Conservation (phyloP, 1,284 basidiomycete species). For the Athelia sp. region DNA sequence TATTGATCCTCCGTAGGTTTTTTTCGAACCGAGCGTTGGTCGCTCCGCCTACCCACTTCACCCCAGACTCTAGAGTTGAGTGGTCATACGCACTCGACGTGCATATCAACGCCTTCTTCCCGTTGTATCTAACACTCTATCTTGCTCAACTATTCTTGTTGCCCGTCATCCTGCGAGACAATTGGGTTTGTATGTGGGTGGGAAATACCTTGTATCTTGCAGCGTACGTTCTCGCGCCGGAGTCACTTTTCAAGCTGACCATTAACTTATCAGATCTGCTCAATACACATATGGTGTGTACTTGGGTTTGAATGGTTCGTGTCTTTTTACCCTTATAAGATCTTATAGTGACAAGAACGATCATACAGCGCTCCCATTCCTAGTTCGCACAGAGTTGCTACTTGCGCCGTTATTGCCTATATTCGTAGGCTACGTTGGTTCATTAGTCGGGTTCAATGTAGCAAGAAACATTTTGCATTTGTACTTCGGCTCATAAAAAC, state of each 20-base stretch:
- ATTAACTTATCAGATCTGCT: slow-evolving; percentile 46
- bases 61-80: slow-evolving; percentile 74
- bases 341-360: slow-evolving; percentile 6
- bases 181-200: slow-evolving; percentile 90
- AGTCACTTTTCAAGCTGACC: background rate
- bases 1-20: slow-evolving; percentile 38
- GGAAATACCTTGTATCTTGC: slow-evolving; percentile 90
- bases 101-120: slow-evolving; percentile 93
- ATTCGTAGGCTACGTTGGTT: slow-evolving; percentile 80
- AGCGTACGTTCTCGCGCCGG: slow-evolving; percentile 45
- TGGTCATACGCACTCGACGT: slow-evolving; percentile 95
- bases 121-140: slow-evolving; percentile 84
- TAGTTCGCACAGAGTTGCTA: slow-evolving; percentile 82
- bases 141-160: slow-evolving; percentile 81
- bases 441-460: slow-evolving; percentile 85
- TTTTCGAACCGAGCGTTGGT: slow-evolving; percentile 69
- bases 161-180: slow-evolving; percentile 75
- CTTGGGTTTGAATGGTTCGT: slow-evolving; percentile 78
- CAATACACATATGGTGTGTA: slow-evolving; percentile 92
- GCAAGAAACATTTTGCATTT: slow-evolving; percentile 70
- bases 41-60: slow-evolving; percentile 69
- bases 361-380: slow-evolving; percentile 77
- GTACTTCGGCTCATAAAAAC: slow-evolving; percentile 66
- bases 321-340: slow-evolving; percentile 2
- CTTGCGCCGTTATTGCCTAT: slow-evolving; percentile 83